Evolutionary conservation across 148 eudicot species (phyloP).

Genomic region (Diospyros kaki): DNA sequence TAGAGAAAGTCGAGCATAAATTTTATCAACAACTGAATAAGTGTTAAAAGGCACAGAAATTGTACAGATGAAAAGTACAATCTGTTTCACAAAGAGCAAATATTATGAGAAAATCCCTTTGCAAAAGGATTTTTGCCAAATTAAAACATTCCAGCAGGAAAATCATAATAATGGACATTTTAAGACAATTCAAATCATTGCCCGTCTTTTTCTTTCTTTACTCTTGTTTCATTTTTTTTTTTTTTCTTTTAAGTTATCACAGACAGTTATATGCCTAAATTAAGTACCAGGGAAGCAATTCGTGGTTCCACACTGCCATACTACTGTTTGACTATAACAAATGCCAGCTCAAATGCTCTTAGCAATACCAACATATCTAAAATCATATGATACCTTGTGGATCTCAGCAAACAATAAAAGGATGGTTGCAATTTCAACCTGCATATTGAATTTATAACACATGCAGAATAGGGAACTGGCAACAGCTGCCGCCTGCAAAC

Average conservation of each 20-base stretch:
- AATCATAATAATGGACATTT: neutral
- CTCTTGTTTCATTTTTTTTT: no score
- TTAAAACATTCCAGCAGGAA: neutral
- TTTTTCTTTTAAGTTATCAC: neutral
- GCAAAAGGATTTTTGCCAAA: neutral
- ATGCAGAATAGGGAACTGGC: conserved; percentile 83
- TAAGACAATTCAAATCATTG: neutral
- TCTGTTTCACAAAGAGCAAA: neutral
- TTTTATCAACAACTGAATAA: neutral
- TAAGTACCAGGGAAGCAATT: neutral
- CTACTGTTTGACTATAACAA: neutral
- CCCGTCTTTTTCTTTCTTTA: neutral
- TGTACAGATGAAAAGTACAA: neutral
- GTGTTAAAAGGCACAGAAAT: neutral
- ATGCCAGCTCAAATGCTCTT: neutral
- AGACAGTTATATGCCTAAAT: neutral
- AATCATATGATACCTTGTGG: conserved; percentile 63
- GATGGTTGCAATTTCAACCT: conserved; percentile 79
- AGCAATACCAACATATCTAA: neutral
- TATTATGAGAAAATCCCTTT: neutral
- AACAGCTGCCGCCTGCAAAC: conserved; percentile 80
- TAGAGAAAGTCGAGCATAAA: no score
- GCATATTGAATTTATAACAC: conserved; percentile 89
- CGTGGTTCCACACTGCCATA: neutral
- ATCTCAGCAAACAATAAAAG: conserved; percentile 92